Conservation (phyloP, 768 basidiomycete species). For the Pulveroboletus sp. region DNA sequence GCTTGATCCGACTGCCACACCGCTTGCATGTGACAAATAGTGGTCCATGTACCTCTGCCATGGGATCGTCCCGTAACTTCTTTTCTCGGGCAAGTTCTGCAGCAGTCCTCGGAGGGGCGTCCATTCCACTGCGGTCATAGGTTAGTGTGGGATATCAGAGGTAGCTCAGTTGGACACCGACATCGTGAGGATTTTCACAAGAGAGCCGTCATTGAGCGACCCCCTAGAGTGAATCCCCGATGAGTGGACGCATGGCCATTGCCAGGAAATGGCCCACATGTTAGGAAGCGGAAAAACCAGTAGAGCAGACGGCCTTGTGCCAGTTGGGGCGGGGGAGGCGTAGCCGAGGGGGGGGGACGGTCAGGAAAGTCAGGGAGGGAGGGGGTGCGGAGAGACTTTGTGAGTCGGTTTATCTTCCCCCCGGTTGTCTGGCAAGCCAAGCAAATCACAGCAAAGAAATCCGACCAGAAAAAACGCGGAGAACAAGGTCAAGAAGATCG, state of each 20-base stretch:
- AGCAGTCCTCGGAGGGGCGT: conserved; percentile 32
- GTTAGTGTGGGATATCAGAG: conserved; percentile 7
- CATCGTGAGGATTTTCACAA: conserved; percentile 21
- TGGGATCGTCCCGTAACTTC: conserved; percentile 47
- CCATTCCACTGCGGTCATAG: conserved; percentile 16
- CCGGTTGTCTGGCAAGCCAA: conserved; percentile 4
- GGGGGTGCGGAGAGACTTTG: conserved; percentile 4
- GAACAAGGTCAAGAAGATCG: conserved; percentile 10
- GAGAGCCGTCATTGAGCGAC: conserved; percentile 17
- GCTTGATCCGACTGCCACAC: conserved; percentile 55
- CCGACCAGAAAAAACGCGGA: conserved; percentile 16
- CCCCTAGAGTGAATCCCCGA: conserved; percentile 23
- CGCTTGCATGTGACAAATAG: conserved; percentile 50
- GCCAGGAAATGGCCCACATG: conserved; percentile 21
- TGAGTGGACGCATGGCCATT: conserved; percentile 14
- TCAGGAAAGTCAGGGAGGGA: background rate
- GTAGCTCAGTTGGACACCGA: conserved; percentile 10
- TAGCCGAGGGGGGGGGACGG: background rate
- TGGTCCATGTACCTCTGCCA: conserved; percentile 48
- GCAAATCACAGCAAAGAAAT: conserved; percentile 4
- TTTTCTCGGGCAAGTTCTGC: conserved; percentile 49
- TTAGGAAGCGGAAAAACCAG: background rate
- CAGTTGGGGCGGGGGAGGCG: conserved; percentile 1
- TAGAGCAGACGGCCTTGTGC: background rate
- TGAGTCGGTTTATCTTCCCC: conserved; percentile 12